These are phyloP conservation scores for Geoglossum cookeanum DNA, from an alignment of 2,329 filamentous ascomycete species.

Conservation along the genomic window DNA sequence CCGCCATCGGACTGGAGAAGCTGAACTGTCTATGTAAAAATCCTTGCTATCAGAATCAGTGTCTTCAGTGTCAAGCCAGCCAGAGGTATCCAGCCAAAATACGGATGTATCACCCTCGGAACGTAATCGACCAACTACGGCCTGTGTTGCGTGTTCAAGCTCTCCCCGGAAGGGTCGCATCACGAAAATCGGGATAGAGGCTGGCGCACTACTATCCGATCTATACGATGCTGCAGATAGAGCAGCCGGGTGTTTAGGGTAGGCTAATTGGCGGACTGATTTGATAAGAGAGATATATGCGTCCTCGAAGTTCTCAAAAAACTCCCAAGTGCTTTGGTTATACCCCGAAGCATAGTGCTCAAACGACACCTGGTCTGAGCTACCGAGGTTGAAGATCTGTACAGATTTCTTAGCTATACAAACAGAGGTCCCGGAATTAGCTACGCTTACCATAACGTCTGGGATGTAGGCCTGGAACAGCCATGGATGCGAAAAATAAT, in stretches of 20 bases:
- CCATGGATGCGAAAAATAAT: constrained; percentile 18
- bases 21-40: constrained; percentile 17
- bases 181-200: constrained; percentile 19
- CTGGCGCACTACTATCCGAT: neutral
- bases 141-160: constrained; percentile 17
- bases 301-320: constrained; percentile 16
- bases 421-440: neutral
- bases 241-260: constrained; percentile 9
- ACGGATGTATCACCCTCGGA: constrained; percentile 18
- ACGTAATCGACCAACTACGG: constrained; percentile 17
- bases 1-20: constrained; percentile 14
- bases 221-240: constrained; percentile 5
- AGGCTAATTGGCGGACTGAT: constrained; percentile 15
- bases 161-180: constrained; percentile 20
- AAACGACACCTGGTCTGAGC: constrained; percentile 17
- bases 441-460: constrained; percentile 16
- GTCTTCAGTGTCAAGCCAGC: constrained; percentile 18
- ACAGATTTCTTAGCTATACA: constrained; percentile 1
- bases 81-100: constrained; percentile 23
- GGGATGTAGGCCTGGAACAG: constrained; percentile 18
- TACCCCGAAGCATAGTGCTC: constrained; percentile 14
- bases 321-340: constrained; percentile 15
- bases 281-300: constrained; percentile 19
- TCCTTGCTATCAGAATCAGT: constrained; percentile 12
- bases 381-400: constrained; percentile 18